phyloP scores from a whole-genome alignment of 1,284 basidiomycete species.

The Fomes fomentarius region DNA sequence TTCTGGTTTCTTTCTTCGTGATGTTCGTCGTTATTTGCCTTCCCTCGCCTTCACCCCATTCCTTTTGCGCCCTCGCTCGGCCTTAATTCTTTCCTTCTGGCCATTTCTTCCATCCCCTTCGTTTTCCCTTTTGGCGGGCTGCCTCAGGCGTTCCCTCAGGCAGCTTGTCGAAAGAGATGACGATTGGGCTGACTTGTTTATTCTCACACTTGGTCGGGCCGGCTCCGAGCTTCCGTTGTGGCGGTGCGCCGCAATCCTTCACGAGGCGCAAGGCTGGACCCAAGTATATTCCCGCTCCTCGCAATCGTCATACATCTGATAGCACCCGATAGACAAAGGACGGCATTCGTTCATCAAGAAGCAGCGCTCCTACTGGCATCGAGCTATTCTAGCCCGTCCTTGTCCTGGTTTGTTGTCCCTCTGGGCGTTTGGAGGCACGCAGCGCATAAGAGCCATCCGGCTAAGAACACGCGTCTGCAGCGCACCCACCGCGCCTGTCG shows the following conservation, averaged over 20 bases:
- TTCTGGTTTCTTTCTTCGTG: background rate
- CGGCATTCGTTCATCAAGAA: too few species aligned
- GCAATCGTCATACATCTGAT: too few species aligned
- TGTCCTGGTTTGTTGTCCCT: background rate
- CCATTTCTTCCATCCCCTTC: constrained; percentile 10
- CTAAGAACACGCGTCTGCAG: constrained; percentile 8
- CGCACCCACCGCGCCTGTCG: background rate
- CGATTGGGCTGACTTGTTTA: background rate
- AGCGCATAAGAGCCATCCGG: background rate
- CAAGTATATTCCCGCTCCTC: too few species aligned
- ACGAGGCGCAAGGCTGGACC: too few species aligned
- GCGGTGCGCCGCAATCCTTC: constrained; percentile 1
- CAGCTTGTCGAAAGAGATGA: background rate
- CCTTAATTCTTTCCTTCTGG: constrained; percentile 6
- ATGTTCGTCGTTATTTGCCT: background rate
- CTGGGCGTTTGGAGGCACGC: background rate
- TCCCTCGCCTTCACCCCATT: constrained; percentile 7
- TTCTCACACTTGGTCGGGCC: background rate
- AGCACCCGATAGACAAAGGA: too few species aligned
- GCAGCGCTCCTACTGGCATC: too few species aligned
- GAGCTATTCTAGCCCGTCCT: too few species aligned
- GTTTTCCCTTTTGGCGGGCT: constrained; percentile 2
- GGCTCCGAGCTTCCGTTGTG: background rate
- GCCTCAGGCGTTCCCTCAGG: constrained; percentile 6
- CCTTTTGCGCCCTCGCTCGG: background rate